A percentile compares a stretch with the other conserved stretches of the same genome.
Evolutionary conservation across 163 green algal species (phyloP).

Genomic region (Scenedesmus sp.): DNA sequence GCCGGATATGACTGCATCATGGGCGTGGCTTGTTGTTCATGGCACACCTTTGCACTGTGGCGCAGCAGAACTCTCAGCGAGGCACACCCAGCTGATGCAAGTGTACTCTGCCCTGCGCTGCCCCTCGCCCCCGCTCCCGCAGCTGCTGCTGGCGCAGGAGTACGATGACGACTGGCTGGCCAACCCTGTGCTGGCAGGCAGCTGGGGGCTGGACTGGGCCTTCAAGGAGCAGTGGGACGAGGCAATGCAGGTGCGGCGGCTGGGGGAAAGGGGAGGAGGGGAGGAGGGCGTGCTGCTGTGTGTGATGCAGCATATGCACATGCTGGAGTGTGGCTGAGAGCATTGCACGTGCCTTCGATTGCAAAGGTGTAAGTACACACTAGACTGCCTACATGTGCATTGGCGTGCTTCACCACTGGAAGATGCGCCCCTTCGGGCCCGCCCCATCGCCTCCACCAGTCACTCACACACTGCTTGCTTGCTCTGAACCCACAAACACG

Average conservation of each 20-base stretch:
- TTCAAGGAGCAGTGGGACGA: slow-evolving; percentile 72
- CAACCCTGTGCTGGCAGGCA: slow-evolving; percentile 78
- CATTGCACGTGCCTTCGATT: background rate
- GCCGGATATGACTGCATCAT: too few relatives aligned
- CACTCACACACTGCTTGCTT: too few relatives aligned
- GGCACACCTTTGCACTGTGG: too few relatives aligned
- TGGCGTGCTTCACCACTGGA: too few relatives aligned
- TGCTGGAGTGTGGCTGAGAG: background rate
- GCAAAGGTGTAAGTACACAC: background rate
- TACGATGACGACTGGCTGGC: slow-evolving; percentile 82
- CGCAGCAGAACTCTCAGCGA: too few relatives aligned
- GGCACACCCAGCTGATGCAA: slow-evolving; percentile 18
- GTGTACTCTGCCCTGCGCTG: background rate
- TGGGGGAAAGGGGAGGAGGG: slow-evolving; percentile 20
- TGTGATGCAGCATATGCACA: background rate
- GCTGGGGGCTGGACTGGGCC: slow-evolving; percentile 58
- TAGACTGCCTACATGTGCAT: too few relatives aligned
- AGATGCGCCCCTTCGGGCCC: too few relatives aligned
- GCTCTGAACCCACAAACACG: too few relatives aligned
- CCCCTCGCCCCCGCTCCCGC: background rate
- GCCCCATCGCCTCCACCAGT: too few relatives aligned
- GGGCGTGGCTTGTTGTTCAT: too few relatives aligned
- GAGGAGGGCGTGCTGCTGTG: background rate
- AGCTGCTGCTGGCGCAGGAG: slow-evolving; percentile 59
- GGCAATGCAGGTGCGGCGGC: slow-evolving; percentile 55